phyloP scores from a whole-genome alignment of 2,329 filamentous ascomycete species.

The Colletotrichum endophyticum region DNA sequence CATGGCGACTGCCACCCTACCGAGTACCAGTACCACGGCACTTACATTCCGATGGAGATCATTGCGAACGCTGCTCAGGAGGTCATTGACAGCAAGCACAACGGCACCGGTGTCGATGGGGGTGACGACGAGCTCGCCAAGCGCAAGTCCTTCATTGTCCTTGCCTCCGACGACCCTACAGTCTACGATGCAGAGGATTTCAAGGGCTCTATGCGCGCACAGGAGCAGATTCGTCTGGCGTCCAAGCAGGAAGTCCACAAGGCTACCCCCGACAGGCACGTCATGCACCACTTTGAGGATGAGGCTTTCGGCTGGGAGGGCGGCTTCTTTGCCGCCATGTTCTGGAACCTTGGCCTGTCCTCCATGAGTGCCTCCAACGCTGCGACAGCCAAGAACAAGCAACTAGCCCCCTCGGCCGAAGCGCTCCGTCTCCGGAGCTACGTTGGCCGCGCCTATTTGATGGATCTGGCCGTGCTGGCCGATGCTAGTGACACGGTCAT shows the following conservation, averaged over 20 bases:
- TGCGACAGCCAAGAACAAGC: constrained; percentile 35
- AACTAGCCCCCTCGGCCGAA: constrained; percentile 46
- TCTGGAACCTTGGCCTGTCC: constrained; percentile 75
- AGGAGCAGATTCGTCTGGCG: constrained; percentile 78
- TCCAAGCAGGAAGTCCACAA: constrained; percentile 58
- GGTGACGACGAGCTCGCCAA: constrained; percentile 40
- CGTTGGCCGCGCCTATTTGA: constrained; percentile 79
- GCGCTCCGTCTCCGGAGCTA: constrained; percentile 74
- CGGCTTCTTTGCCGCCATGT: constrained; percentile 82
- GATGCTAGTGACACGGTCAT: constrained; percentile 72
- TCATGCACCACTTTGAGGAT: constrained; percentile 72
- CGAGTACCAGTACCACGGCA: constrained; percentile 77
- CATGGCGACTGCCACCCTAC: constrained; percentile 80
- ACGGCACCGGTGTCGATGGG: constrained; percentile 38
- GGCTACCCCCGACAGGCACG: constrained; percentile 45
- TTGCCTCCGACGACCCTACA: constrained; percentile 83
- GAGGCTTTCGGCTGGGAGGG: constrained; percentile 87
- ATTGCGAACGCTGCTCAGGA: constrained; percentile 67
- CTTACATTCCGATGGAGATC: constrained; percentile 76
- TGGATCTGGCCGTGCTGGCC: constrained; percentile 79
- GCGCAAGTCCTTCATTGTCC: constrained; percentile 55
- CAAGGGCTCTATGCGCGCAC: constrained; percentile 62
- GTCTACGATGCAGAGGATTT: constrained; percentile 74
- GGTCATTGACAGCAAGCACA: constrained; percentile 56
- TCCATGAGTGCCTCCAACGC: constrained; percentile 40